A percentile compares a stretch with the other conserved stretches of the same genome.
Conservation (phyloP, 2,329 filamentous ascomycete species). For the Neonectria sp. region DNA sequence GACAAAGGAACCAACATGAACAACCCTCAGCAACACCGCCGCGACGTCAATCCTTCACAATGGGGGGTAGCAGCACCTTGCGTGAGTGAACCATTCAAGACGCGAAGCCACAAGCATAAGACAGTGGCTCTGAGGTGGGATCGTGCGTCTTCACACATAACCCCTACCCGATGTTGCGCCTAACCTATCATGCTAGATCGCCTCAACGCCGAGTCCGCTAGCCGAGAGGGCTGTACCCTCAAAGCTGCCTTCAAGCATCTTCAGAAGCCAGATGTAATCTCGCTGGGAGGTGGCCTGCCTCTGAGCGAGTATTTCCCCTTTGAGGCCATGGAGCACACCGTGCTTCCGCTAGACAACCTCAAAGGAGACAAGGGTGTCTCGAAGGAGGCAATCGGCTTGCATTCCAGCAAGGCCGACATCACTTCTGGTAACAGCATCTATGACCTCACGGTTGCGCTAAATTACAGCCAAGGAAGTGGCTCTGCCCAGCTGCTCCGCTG, state of each 20-base stretch:
- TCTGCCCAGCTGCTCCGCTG: constrained; percentile 79
- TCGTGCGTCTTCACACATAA: neutral
- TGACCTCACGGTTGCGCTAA: constrained; percentile 66
- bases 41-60: neutral
- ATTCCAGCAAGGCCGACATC: constrained; percentile 4
- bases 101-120: neutral
- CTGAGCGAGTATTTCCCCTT: constrained; percentile 18
- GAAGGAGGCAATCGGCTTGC: neutral
- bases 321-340: neutral
- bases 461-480: constrained; percentile 80
- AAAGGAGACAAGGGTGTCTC: neutral
- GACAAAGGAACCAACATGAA: neutral
- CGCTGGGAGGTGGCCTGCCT: constrained; percentile 6
- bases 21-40: neutral
- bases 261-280: constrained; percentile 8
- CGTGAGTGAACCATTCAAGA: constrained; percentile 12
- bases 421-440: neutral
- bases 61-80: constrained; percentile 16
- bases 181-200: constrained; percentile 1
- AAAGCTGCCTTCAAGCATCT: constrained; percentile 14
- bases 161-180: neutral
- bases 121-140: constrained; percentile 2
- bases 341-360: neutral
- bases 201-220: constrained; percentile 1
- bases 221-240: neutral